A percentile compares a stretch with the other conserved stretches of the same genome.
These are phyloP conservation scores for Begonia loranthoides DNA, from an alignment of 306 rosid genomes.

Conservation along the genomic window DNA sequence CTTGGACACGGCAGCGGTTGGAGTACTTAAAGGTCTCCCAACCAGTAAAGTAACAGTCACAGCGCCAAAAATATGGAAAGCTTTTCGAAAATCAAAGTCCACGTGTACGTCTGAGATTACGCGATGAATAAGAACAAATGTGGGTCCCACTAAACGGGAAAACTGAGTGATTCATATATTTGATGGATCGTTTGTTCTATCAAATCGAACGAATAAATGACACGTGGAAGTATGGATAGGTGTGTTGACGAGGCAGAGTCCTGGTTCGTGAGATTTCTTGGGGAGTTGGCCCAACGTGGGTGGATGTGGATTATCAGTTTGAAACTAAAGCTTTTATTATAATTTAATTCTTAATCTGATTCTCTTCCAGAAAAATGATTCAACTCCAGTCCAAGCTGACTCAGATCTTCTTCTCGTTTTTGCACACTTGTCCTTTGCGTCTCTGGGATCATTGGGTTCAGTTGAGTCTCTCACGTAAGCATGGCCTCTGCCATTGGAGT, in stretches of 20 bases:
- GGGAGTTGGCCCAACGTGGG: too few species aligned
- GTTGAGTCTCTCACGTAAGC: slow-evolving; percentile 29
- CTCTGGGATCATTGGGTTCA: slow-evolving; percentile 13
- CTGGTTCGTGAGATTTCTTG: too few species aligned
- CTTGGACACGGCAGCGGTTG: not conserved
- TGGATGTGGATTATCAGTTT: too few species aligned
- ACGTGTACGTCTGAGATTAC: slow-evolving; percentile 1
- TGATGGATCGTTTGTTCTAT: too few species aligned
- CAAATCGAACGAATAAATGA: too few species aligned
- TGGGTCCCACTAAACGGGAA: too few species aligned
- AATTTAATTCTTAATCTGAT: too few species aligned
- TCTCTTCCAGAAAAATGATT: slow-evolving; percentile 3
- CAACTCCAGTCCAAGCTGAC: not conserved
- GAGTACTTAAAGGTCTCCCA: not conserved
- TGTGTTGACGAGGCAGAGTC: too few species aligned
- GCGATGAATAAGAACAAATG: too few species aligned
- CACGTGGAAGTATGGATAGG: too few species aligned
- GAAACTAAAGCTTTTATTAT: too few species aligned
- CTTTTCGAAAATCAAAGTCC: not conserved
- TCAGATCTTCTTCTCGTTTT: slow-evolving; percentile 2
- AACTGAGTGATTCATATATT: too few species aligned
- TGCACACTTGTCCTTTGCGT: slow-evolving; percentile 18
- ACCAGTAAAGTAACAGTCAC: not conserved
- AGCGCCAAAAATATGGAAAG: not conserved
- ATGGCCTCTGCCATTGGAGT: slow-evolving; percentile 79